phyloP scores from a whole-genome alignment of 176 grass and related monocot genomes.

The Juncus inflexus region DNA sequence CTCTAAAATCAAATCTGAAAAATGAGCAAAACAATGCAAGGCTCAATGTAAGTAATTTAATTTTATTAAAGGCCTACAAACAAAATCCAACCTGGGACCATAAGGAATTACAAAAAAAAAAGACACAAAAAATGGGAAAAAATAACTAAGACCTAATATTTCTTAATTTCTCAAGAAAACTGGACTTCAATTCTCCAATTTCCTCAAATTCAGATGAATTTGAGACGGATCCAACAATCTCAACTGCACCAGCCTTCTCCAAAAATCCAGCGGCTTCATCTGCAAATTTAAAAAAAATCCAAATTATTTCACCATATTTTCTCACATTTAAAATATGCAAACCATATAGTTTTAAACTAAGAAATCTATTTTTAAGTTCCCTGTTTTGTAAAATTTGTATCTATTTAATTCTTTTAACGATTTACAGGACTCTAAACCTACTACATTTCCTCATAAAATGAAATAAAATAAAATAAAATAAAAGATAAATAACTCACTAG shows the following conservation, averaged over 20 bases:
- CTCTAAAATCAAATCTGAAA: too few relatives aligned
- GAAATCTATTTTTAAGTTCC: neutral
- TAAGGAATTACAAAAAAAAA: too few relatives aligned
- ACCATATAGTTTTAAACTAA: neutral
- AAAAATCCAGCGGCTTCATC: conserved; percentile 71
- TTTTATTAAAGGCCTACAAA: too few relatives aligned
- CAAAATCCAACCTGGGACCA: too few relatives aligned
- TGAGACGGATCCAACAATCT: conserved; percentile 53
- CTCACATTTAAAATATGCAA: conserved; percentile 1
- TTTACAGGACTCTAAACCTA: neutral
- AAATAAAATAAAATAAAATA: conserved; percentile 19
- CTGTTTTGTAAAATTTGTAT: conserved; percentile 11
- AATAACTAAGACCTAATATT: conserved; percentile 40
- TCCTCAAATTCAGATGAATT: conserved; percentile 59
- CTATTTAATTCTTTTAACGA: neutral
- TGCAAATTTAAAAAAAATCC: conserved; percentile 31
- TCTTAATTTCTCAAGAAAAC: conserved; percentile 50
- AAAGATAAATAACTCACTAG: conserved; percentile 31
- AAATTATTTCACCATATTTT: neutral
- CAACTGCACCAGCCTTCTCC: conserved; percentile 51
- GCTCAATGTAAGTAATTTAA: too few relatives aligned
- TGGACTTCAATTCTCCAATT: conserved; percentile 56
- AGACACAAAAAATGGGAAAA: neutral
- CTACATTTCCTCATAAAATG: conserved; percentile 2
- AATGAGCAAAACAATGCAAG: too few relatives aligned